A percentile compares a stretch with the other conserved stretches of the same genome.
Conservation (phyloP, 345 rosid species). For the Pugionium dolabratum region DNA sequence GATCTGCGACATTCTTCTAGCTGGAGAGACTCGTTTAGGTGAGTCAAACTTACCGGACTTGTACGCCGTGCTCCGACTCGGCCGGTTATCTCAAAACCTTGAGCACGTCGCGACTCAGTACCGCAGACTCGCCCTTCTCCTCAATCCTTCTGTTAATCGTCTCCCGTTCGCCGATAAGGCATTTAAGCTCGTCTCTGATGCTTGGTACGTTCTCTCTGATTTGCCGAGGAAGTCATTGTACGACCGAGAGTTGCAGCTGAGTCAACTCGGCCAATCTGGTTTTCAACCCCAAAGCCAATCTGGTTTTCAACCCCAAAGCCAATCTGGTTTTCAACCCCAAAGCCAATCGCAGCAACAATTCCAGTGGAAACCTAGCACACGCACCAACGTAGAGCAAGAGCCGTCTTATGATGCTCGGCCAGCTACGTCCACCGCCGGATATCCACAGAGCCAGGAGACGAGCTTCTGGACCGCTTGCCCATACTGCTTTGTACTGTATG, state of each 20-base stretch:
- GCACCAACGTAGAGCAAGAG: no score
- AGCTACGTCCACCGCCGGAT: background rate
- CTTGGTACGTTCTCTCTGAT: conserved; percentile 75
- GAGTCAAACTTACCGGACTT: conserved; percentile 45
- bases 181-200: conserved; percentile 66
- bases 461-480: conserved; percentile 96
- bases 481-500: conserved; percentile 71
- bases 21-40: no score
- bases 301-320: conserved; percentile 38
- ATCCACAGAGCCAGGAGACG: conserved; percentile 12
- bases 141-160: conserved; percentile 60
- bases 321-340: conserved; percentile 35
- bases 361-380: no score
- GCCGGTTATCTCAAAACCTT: conserved; percentile 54
- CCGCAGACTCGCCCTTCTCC: conserved; percentile 63
- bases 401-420: conserved; percentile 21
- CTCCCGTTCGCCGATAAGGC: conserved; percentile 74
- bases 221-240: conserved; percentile 66
- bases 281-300: conserved; percentile 37
- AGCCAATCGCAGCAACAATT: conserved; percentile 25
- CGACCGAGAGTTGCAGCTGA: conserved; percentile 66
- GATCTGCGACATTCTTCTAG: no score
- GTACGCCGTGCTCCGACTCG: conserved; percentile 79
- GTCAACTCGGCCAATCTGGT: conserved; percentile 51
- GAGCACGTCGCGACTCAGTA: conserved; percentile 81